Base-by-base conservation (phyloP, 306 rosid species). In the Rubus parviflorus region DNA sequence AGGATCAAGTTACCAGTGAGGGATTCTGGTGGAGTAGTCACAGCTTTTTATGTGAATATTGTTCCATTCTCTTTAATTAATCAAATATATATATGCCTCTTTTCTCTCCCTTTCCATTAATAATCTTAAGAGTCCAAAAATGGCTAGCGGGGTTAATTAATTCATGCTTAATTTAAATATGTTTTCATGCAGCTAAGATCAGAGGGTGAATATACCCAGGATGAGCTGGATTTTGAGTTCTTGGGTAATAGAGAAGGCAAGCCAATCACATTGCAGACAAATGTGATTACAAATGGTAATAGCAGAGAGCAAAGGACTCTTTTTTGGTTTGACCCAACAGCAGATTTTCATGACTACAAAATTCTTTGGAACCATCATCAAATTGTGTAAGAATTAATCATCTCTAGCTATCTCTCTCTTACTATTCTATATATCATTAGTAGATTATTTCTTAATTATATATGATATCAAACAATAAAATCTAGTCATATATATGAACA, bases 211-310 rank as follows among this genome's bases (percentile, higher is more conserved):
- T 4, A 7, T 9, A 10, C 2, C 5, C 92, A 71, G 7, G 92
- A 91, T 13, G 93, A 89, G 84, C 53, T 91, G 45, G 93, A 89
- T 79, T 86, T 84, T 22, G 96, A 91, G 81, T 87, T 89, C 80
- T 68, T 91, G 86, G 96, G 96, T 1, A 86, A 84, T 5, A 70
- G 46, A 58, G 76, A 77, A 75, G 90, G 91, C 40, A 78, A 76
- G 45, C 88, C 85, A 38, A 53, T 67, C 56, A 70, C 61, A 58
- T 47, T 91, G 52, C 96, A 89, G 37, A 89, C 96, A 6, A 91
- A 91, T 79, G 83, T 91, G 7, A 87, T 53, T 66, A 85, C 66
- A 70, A 47, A 84, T 30, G 96, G 93, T 17, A 0, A 16, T 6
- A 91, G 87, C 1, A 83, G 92, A 75, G 96, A 91, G 78, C 92